Evolutionary conservation across 2,329 filamentous ascomycete species (phyloP).

Genomic region (Elsinoe ampelina): DNA sequence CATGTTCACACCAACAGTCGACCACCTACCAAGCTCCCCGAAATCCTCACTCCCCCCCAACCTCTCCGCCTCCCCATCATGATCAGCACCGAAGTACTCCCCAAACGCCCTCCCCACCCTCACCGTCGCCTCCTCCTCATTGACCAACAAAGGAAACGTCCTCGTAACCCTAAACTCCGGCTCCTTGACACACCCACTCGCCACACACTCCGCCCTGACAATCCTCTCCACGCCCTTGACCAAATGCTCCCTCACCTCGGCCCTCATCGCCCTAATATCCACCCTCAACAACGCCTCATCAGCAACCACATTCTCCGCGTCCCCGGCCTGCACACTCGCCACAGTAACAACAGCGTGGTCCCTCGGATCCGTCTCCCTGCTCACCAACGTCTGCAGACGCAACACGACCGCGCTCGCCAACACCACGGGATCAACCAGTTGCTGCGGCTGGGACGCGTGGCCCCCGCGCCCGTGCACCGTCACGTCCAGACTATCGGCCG

Average conservation of each 20-base stretch:
- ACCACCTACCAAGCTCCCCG: conserved; percentile 39
- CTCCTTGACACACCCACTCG: conserved; percentile 35
- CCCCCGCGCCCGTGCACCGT: conserved; percentile 51
- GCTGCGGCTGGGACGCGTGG: conserved; percentile 49
- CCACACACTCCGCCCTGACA: conserved; percentile 46
- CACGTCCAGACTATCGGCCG: conserved; percentile 35
- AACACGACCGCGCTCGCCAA: conserved; percentile 48
- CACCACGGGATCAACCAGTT: conserved; percentile 49
- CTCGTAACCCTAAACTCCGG: conserved; percentile 36
- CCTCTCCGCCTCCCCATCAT: conserved; percentile 30
- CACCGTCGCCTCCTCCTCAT: conserved; percentile 39
- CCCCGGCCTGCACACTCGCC: conserved; percentile 48
- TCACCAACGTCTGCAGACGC: conserved; percentile 51
- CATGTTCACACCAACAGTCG: neutral
- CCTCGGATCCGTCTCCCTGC: conserved; percentile 44
- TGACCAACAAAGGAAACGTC: conserved; percentile 43
- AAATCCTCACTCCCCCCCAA: conserved; percentile 50
- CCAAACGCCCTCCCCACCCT: conserved; percentile 37
- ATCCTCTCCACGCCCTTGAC: conserved; percentile 43
- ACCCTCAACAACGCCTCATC: conserved; percentile 46
- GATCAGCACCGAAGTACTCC: conserved; percentile 35
- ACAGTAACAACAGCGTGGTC: conserved; percentile 52
- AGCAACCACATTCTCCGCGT: conserved; percentile 52
- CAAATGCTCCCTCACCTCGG: conserved; percentile 39
- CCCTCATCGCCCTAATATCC: conserved; percentile 43